phyloP scores from a whole-genome alignment of 1,284 basidiomycete species.

The Cryptococcus sp. region DNA sequence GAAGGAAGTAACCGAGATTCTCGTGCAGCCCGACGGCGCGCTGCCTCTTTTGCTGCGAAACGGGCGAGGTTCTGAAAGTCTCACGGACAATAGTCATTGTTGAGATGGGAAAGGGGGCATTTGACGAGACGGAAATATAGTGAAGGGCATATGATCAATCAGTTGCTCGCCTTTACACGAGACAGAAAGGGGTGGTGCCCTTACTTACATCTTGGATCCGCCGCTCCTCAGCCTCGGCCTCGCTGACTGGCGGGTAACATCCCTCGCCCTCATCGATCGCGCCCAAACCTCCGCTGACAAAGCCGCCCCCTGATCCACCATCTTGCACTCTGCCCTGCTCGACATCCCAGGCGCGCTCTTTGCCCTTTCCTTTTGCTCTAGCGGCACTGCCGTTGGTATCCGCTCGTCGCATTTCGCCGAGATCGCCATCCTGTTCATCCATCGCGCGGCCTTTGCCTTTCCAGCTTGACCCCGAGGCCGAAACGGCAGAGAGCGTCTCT shows the following conservation, averaged over 20 bases:
- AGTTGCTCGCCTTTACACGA: too few species aligned
- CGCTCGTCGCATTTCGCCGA: conserved; percentile 17
- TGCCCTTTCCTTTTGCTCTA: conserved; percentile 21
- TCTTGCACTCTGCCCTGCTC: conserved; percentile 24
- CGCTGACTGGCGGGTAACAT: conserved; percentile 47
- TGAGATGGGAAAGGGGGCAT: too few species aligned
- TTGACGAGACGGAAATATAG: too few species aligned
- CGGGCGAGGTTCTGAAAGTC: conserved; percentile 44
- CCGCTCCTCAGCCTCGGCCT: conserved; percentile 46
- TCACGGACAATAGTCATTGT: too few species aligned
- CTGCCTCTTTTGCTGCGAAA: conserved; percentile 48
- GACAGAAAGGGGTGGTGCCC: background rate
- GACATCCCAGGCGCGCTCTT: conserved; percentile 36
- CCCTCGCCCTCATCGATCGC: conserved; percentile 7
- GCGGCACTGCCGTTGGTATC: too few species aligned
- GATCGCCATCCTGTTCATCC: conserved; percentile 17
- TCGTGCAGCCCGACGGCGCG: conserved; percentile 43
- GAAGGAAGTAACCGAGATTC: conserved; percentile 33
- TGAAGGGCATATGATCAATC: too few species aligned
- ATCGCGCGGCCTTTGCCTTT: conserved; percentile 27
- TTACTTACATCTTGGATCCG: conserved; percentile 47
- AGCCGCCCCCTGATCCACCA: conserved; percentile 41
- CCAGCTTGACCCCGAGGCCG: conserved; percentile 2
- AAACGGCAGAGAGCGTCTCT: conserved; percentile 30
- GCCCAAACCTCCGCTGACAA: conserved; percentile 46